Percentiles rank a stretch among this genome's conserved stretches.
Evolutionary conservation across 2,329 filamentous ascomycete species (phyloP).

Genomic region (Arachnomyces sp.): DNA sequence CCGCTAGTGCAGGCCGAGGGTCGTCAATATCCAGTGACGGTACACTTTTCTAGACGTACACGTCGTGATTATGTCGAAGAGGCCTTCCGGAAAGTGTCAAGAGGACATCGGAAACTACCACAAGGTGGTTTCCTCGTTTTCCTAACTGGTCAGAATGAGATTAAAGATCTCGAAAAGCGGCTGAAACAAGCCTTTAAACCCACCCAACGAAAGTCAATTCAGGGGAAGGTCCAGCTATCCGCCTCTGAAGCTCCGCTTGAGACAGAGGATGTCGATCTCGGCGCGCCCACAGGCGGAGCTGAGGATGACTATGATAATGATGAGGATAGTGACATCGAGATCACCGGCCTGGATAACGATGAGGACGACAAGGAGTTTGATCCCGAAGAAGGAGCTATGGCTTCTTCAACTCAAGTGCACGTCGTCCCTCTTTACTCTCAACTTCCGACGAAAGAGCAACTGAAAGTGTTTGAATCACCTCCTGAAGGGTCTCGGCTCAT

Average conservation of each 20-base stretch:
- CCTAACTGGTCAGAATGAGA: constrained; percentile 88
- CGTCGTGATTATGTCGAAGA: constrained; percentile 85
- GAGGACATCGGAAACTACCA: constrained; percentile 82
- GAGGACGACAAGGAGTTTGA: constrained; percentile 62
- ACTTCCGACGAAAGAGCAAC: constrained; percentile 80
- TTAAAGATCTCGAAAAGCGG: constrained; percentile 70
- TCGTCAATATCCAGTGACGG: constrained; percentile 80
- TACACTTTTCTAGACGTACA: constrained; percentile 80
- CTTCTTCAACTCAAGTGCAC: constrained; percentile 64
- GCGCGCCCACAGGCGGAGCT: constrained; percentile 42
- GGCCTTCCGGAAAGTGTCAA: constrained; percentile 75
- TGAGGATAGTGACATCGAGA: constrained; percentile 54
- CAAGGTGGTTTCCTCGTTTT: constrained; percentile 90
- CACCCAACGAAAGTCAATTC: constrained; percentile 44
- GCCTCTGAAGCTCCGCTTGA: constrained; percentile 73
- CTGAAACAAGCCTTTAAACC: constrained; percentile 62
- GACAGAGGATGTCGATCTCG: constrained; percentile 79
- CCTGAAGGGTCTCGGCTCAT: constrained; percentile 79
- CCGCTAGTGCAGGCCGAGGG: constrained; percentile 86
- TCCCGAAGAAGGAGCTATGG: constrained; percentile 52
- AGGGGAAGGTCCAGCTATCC: constrained; percentile 65
- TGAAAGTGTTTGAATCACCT: constrained; percentile 78
- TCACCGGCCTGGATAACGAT: constrained; percentile 49
- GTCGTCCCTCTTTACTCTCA: constrained; percentile 92
- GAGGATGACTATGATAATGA: constrained; percentile 49